Conservation (phyloP, 306 rosid species). For the Vicia sativa region DNA sequence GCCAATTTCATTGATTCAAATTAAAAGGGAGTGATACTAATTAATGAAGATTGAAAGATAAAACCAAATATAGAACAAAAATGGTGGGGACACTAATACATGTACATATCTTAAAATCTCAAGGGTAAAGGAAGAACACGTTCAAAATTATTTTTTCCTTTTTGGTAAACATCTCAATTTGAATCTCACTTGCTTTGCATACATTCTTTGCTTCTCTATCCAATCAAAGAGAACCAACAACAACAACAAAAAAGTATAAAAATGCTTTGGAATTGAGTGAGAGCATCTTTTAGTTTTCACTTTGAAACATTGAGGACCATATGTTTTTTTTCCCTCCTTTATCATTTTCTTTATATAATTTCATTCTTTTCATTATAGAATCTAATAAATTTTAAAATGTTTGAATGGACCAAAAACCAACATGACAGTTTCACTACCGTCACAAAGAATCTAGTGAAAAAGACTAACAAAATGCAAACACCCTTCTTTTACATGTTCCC, state of each 20-base stretch:
- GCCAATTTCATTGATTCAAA: too few relatives aligned
- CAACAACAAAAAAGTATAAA: slow-evolving; percentile 22
- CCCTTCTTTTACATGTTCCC: slow-evolving; percentile 59
- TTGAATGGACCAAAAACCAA: slow-evolving; percentile 63
- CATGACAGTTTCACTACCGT: slow-evolving; percentile 41
- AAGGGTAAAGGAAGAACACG: slow-evolving; percentile 12
- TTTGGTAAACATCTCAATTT: slow-evolving; percentile 43
- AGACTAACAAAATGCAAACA: slow-evolving; percentile 55
- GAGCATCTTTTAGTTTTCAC: slow-evolving; percentile 43
- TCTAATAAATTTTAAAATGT: slow-evolving; percentile 36
- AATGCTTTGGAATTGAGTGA: slow-evolving; percentile 33
- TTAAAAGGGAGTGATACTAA: too few relatives aligned
- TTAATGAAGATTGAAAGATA: too few relatives aligned
- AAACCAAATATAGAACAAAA: not conserved
- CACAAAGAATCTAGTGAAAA: slow-evolving; percentile 62
- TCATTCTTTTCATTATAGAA: slow-evolving; percentile 29
- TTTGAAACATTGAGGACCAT: slow-evolving; percentile 44
- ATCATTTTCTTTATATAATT: slow-evolving; percentile 23
- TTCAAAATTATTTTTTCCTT: slow-evolving; percentile 19
- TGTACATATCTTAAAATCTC: slow-evolving; percentile 6
- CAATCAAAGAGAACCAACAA: slow-evolving; percentile 43
- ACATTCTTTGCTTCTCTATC: slow-evolving; percentile 46
- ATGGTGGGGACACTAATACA: not conserved
- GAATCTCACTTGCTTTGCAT: slow-evolving; percentile 42
- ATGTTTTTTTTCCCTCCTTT: slow-evolving; percentile 29